phyloP scores from a whole-genome alignment of 371 early-diverging fungal species.

The Mucor irregularis region DNA sequence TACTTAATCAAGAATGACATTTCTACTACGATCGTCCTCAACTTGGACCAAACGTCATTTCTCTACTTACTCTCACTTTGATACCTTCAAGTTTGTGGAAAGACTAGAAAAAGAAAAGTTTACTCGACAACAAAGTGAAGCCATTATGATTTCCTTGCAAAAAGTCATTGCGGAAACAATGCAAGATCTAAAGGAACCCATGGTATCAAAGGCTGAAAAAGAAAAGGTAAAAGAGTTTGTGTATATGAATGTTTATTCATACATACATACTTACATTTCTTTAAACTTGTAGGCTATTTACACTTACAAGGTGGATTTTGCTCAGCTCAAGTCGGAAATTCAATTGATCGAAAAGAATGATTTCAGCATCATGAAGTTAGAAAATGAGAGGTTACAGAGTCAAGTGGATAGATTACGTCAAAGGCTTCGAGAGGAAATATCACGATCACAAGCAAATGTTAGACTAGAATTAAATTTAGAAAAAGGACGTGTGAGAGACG shows the following conservation, averaged over 20 bases:
- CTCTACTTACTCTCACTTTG: too few relatives aligned
- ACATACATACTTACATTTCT: too few relatives aligned
- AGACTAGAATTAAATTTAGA: slow-evolving; percentile 89
- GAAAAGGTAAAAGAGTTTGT: slow-evolving; percentile 64
- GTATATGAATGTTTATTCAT: neutral
- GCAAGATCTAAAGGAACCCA: slow-evolving; percentile 59
- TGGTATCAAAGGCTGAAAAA: slow-evolving; percentile 83
- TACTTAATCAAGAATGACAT: too few relatives aligned
- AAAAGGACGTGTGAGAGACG: slow-evolving; percentile 87
- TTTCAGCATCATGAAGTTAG: slow-evolving; percentile 81
- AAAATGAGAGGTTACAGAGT: slow-evolving; percentile 76
- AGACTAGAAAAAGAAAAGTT: slow-evolving; percentile 79
- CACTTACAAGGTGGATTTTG: slow-evolving; percentile 89
- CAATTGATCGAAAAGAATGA: slow-evolving; percentile 91
- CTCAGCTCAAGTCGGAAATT: slow-evolving; percentile 87
- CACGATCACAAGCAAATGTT: slow-evolving; percentile 86
- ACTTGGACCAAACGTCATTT: too few relatives aligned
- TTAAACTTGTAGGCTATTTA: slow-evolving; percentile 65
- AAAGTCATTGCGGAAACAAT: slow-evolving; percentile 77
- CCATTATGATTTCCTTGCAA: slow-evolving; percentile 72
- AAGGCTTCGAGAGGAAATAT: slow-evolving; percentile 81
- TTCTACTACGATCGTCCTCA: too few relatives aligned
- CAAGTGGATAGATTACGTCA: slow-evolving; percentile 84
- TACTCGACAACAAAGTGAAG: slow-evolving; percentile 71
- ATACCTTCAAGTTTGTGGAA: slow-evolving; percentile 79